phyloP scores from a whole-genome alignment of 139 green algal genomes.

The Chara braunii region DNA sequence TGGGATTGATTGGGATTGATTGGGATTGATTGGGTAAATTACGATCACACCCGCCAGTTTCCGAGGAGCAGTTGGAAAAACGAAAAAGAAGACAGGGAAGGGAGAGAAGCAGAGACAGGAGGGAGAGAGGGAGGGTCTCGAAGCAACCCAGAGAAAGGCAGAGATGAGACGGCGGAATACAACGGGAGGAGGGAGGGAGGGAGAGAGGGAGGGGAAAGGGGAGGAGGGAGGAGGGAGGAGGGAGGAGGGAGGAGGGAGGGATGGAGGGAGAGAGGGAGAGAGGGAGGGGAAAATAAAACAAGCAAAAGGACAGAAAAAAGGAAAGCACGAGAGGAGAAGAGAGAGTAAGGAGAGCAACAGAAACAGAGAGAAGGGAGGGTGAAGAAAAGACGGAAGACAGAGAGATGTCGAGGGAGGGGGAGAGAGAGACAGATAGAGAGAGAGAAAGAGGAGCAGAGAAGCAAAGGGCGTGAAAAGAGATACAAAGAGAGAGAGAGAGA shows the following conservation, averaged over 20 bases:
- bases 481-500: not conserved
- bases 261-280: conserved; percentile 38
- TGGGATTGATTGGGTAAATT: too few species aligned
- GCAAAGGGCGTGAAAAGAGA: not conserved
- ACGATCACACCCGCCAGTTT: too few species aligned
- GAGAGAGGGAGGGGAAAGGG: not conserved
- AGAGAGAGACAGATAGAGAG: not conserved
- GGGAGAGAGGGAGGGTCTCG: too few species aligned
- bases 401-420: conserved; percentile 14
- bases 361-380: conserved; percentile 22
- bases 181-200: too few species aligned
- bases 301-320: not conserved
- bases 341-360: not conserved
- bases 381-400: conserved; percentile 14
- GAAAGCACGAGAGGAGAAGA: not conserved
- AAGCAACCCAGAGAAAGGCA: not conserved
- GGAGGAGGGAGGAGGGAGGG: conserved; percentile 8
- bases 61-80: too few species aligned
- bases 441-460: not conserved
- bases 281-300: not conserved
- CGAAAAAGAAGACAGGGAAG: conserved; percentile 7
- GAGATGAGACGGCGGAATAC: conserved; percentile 13
- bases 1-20: too few species aligned
- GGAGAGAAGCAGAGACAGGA: conserved; percentile 2
- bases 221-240: not conserved